Evolutionary conservation across 129 eudicot genomes (phyloP), one percentile per base, ranked within the genome.

Genomic region (Pittosporum tobira): DNA sequence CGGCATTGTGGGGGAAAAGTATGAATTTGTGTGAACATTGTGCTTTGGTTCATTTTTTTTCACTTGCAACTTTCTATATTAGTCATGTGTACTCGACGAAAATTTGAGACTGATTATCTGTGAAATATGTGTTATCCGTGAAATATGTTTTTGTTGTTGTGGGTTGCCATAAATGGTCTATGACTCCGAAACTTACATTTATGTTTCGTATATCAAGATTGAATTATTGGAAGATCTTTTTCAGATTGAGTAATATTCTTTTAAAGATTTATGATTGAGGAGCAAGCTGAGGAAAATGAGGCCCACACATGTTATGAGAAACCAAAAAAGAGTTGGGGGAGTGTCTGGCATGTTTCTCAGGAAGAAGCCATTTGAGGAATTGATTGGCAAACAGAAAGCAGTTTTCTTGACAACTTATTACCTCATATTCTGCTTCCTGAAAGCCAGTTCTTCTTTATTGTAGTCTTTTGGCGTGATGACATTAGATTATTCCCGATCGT

Each of bases 331-430:
- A 1, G 26, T 3, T 40, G 0, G n/a, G 13, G 53, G 63, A 46
- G 10, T 23, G 25, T 58, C 23, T 46, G 57, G 15, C 18, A 0
- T 51, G 34, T 26, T 36, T n/a, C 29, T 15, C 9, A 19, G 22
- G 42, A 68, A 50, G 60, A 68, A 34, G 48, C 48, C 24, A 47
- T 58, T 22, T 3, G 46, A 48, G 59, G 22, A 40, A 30, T 65
- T 42, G 26, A 62, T 28, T 40, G 51, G 53, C 70, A 65, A 65
- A 63, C 61, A 26, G 70, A 64, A 51, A 51, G 60, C 29, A 25
- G 44, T 51, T 51, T 20, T 19, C 8, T 13, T 51, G 1, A 23
- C 26, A 21, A 22, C 51, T 49, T 64, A n/a, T 24, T 14, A 7
- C 45, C 27, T 21, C 44, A 36, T 38, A 31, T 45, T 15, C 27